These are phyloP conservation scores for Carex myosuroides DNA, from an alignment of 176 grass and related monocot genomes.

Conservation along the genomic window DNA sequence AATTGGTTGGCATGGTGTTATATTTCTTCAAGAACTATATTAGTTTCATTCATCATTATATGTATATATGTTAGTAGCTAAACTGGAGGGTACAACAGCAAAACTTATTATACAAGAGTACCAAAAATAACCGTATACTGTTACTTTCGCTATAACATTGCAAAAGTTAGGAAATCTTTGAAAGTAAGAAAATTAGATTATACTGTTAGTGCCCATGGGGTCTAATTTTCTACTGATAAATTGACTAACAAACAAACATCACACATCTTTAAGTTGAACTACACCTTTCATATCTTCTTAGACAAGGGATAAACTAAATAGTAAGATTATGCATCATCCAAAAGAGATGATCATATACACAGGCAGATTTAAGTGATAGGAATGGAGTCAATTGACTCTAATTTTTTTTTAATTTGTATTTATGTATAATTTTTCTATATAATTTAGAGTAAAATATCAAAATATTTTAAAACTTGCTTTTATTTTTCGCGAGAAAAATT, in stretches of 20 bases:
- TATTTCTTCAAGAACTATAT: background rate
- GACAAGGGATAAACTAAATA: background rate
- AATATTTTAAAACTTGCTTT: no score
- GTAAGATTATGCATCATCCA: background rate
- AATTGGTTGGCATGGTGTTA: no score
- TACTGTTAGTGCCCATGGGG: background rate
- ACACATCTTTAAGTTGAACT: slow-evolving; percentile 4
- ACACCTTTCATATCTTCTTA: slow-evolving; percentile 10
- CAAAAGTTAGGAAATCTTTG: slow-evolving; percentile 7
- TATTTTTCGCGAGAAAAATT: no score
- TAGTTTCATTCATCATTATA: background rate
- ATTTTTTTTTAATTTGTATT: no score
- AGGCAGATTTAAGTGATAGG: background rate
- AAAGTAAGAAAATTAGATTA: slow-evolving; percentile 22
- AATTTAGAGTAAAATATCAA: no score
- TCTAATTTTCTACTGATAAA: background rate
- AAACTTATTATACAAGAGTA: background rate
- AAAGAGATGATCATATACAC: background rate
- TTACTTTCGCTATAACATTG: background rate
- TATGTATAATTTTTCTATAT: no score
- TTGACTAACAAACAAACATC: slow-evolving; percentile 12
- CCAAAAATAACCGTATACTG: background rate
- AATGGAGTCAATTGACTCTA: no score
- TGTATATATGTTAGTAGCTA: background rate
- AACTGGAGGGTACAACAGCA: background rate